Evolutionary conservation across 352 stramenopile genomes (phyloP).

Genomic region (Phytophthora pseudosyringae): DNA sequence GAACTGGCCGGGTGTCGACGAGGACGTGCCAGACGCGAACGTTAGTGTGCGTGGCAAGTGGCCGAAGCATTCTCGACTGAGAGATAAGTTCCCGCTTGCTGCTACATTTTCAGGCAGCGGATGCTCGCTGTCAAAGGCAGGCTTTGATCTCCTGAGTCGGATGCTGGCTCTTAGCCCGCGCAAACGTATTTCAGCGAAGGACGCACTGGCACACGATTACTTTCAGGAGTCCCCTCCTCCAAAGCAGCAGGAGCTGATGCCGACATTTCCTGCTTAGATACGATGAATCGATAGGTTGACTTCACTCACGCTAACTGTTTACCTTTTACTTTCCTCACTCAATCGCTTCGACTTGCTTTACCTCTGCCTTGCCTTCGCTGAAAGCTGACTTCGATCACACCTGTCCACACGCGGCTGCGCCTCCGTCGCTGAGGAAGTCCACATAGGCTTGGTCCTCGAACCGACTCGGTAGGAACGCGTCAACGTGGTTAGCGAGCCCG

Average conservation of each 20-base stretch:
- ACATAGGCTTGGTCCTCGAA: constrained; percentile 71
- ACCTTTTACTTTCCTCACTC: constrained; percentile 10
- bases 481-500: constrained; percentile 52
- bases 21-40: constrained; percentile 68
- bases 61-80: constrained; percentile 67
- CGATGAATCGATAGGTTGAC: constrained; percentile 13
- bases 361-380: neutral
- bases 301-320: constrained; percentile 7
- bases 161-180: constrained; percentile 77
- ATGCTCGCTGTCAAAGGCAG: constrained; percentile 75
- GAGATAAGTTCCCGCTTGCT: constrained; percentile 81
- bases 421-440: constrained; percentile 55
- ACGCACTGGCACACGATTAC: constrained; percentile 83
- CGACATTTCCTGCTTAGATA: constrained; percentile 64
- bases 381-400: constrained; percentile 37
- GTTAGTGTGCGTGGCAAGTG: constrained; percentile 64
- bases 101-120: constrained; percentile 60
- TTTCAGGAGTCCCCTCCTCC: constrained; percentile 75
- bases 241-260: constrained; percentile 80
- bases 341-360: constrained; percentile 7
- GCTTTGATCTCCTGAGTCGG: constrained; percentile 70
- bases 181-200: constrained; percentile 77
- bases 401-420: constrained; percentile 57
- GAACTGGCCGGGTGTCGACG: constrained; percentile 87
- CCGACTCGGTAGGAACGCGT: constrained; percentile 65